Evolutionary conservation across 169 alveolate genomes (phyloP).

Genomic region (Prorocentrum cordatum): DNA sequence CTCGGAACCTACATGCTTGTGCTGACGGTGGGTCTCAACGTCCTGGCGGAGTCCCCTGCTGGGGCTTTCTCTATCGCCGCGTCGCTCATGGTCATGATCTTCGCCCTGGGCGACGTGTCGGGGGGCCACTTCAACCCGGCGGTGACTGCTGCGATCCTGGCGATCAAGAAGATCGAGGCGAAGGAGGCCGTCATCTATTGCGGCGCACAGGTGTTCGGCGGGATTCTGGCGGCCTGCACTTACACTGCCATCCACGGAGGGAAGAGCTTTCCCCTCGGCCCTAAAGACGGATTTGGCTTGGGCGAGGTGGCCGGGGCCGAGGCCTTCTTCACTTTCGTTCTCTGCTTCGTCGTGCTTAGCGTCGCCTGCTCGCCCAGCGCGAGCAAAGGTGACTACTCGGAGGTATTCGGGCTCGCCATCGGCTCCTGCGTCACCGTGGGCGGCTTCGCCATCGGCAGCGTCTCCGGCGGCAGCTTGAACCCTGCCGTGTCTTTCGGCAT

Average conservation of each 20-base stretch:
- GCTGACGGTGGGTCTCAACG: constrained; percentile 22
- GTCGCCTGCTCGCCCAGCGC: too few species aligned
- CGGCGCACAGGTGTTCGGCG: constrained; percentile 14
- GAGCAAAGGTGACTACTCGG: too few species aligned
- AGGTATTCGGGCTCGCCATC: constrained; percentile 61
- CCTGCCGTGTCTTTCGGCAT: background rate
- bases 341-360: too few species aligned
- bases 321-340: too few species aligned
- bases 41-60: background rate
- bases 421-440: constrained; percentile 62
- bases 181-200: constrained; percentile 10
- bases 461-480: constrained; percentile 26
- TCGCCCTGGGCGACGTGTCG: constrained; percentile 27
- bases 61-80: constrained; percentile 33
- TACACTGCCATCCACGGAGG: background rate
- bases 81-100: constrained; percentile 27
- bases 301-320: too few species aligned
- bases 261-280: too few species aligned
- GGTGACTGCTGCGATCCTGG: constrained; percentile 47
- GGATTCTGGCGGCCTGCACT: background rate
- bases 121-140: constrained; percentile 68
- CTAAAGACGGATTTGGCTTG: too few species aligned
- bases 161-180: constrained; percentile 8
- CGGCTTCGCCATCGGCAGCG: constrained; percentile 45
- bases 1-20: constrained; percentile 15